A percentile compares a stretch with the other conserved stretches of the same genome.
Evolutionary conservation across 805 yeast genomes (phyloP).

Genomic region (Saccharomycopsis lassenensis): DNA sequence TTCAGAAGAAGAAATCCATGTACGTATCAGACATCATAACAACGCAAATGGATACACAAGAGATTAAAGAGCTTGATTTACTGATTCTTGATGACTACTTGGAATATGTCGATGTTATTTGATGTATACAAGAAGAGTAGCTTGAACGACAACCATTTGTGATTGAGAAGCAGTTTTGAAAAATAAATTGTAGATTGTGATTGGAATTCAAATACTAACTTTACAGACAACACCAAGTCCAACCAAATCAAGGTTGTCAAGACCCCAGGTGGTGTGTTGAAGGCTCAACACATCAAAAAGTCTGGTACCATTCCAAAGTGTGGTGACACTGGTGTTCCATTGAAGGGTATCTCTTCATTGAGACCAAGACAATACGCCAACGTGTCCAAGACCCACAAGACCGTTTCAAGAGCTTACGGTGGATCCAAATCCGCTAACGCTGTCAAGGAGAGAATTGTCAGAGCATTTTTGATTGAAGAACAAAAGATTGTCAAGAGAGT

Average conservation of each 20-base stretch:
- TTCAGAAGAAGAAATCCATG: constrained; percentile 99
- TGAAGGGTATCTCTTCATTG: constrained; percentile 83
- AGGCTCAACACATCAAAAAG: constrained; percentile 97
- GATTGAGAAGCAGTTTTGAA: too few relatives aligned
- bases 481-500: constrained; percentile 99
- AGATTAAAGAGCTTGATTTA: too few relatives aligned
- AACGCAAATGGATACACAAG: too few relatives aligned
- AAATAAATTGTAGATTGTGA: too few relatives aligned
- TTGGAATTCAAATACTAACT: constrained; percentile 18
- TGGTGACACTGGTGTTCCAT: constrained; percentile 78
- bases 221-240: constrained; percentile 94
- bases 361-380: constrained; percentile 98
- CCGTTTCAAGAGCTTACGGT: constrained; percentile 99
- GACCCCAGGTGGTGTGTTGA: constrained; percentile 99
- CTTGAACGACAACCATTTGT: too few relatives aligned
- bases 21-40: constrained; percentile 38
- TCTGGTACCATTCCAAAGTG: constrained; percentile 76
- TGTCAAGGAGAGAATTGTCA: constrained; percentile 98
- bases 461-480: constrained; percentile 99
- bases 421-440: constrained; percentile 98
- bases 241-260: constrained; percentile 99
- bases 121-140: too few relatives aligned
- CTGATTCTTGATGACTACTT: too few relatives aligned
- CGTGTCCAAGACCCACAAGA: constrained; percentile 92
- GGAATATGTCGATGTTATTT: too few relatives aligned